phyloP scores from a whole-genome alignment of 164 flowering plant genomes.

The Vitis labrusca region DNA sequence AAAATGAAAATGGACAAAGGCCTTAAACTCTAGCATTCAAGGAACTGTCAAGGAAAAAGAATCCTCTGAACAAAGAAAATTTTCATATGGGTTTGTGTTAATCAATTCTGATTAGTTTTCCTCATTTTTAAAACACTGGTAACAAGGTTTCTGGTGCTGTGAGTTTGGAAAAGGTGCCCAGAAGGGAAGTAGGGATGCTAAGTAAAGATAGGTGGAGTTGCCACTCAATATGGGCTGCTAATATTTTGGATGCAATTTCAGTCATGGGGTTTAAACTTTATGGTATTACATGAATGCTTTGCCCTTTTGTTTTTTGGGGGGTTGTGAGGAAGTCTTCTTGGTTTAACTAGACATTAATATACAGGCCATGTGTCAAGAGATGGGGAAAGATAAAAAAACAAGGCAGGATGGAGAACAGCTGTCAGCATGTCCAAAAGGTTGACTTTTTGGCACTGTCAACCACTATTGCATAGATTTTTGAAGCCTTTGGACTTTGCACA shows the following conservation, averaged over 20 bases:
- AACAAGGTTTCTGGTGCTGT: too few species aligned
- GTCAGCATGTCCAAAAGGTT: slow-evolving; percentile 38
- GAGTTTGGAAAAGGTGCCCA: too few species aligned
- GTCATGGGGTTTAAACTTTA: background rate
- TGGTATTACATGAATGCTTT: background rate
- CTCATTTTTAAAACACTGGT: too few species aligned
- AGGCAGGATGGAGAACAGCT: slow-evolving; percentile 32
- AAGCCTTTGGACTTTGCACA: slow-evolving; percentile 2
- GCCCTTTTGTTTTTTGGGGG: background rate
- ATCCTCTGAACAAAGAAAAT: too few species aligned
- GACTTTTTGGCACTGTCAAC: slow-evolving; percentile 33
- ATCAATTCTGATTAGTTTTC: too few species aligned
- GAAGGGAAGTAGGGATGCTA: too few species aligned
- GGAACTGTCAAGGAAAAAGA: too few species aligned
- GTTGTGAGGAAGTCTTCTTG: slow-evolving; percentile 1
- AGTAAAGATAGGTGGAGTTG: slow-evolving; percentile 10
- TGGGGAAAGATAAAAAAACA: slow-evolving; percentile 5
- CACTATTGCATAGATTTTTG: slow-evolving; percentile 23
- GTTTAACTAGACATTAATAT: slow-evolving; percentile 2
- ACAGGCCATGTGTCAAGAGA: slow-evolving; percentile 10
- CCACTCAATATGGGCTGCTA: slow-evolving; percentile 11
- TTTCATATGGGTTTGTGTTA: too few species aligned
- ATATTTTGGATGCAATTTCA: slow-evolving; percentile 13
- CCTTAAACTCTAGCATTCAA: too few species aligned
- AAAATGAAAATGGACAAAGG: background rate